Percentiles rank a stretch among this genome's conserved stretches.
phyloP scores from a whole-genome alignment of 192 early-diverging fungal species.

The Spizellomyces sp. region DNA sequence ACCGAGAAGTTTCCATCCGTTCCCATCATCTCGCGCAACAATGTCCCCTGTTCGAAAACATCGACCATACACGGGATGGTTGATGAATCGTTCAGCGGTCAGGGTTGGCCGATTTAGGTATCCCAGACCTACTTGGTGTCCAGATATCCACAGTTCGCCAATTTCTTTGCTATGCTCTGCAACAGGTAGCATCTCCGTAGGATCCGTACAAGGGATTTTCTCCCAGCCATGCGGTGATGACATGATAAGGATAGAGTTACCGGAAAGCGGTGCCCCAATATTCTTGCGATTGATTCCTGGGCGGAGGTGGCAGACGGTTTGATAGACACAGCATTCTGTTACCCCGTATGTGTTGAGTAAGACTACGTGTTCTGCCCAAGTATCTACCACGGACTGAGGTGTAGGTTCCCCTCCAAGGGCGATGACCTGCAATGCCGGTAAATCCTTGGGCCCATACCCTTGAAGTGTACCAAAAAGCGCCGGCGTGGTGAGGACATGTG shows the following conservation, averaged over 20 bases:
- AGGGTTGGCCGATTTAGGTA: constrained; percentile 50
- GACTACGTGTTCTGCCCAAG: constrained; percentile 22
- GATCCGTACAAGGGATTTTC: constrained; percentile 5
- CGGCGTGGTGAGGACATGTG: constrained; percentile 42
- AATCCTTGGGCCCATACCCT: constrained; percentile 7
- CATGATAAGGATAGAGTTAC: constrained; percentile 34
- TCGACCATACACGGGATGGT: constrained; percentile 1
- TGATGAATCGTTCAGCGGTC: constrained; percentile 33
- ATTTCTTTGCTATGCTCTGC: constrained; percentile 7
- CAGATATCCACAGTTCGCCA: constrained; percentile 47
- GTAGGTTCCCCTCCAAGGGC: constrained; percentile 45
- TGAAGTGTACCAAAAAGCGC: constrained; percentile 34
- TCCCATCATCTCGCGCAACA: background rate
- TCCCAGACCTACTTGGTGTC: constrained; percentile 38
- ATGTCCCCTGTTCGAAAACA: constrained; percentile 41
- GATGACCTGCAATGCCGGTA: constrained; percentile 25
- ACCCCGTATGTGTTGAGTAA: constrained; percentile 48
- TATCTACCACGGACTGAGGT: constrained; percentile 19
- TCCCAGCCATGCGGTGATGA: constrained; percentile 7
- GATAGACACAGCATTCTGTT: constrained; percentile 46
- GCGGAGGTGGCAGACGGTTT: constrained; percentile 20
- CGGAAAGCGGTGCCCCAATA: constrained; percentile 31
- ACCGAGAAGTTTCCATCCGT: constrained; percentile 22
- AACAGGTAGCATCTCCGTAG: background rate
- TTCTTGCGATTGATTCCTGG: constrained; percentile 4